Evolutionary conservation across 164 flowering plant genomes (phyloP), one percentile per base, ranked within the genome.

Genomic region (Vitis riparia): DNA sequence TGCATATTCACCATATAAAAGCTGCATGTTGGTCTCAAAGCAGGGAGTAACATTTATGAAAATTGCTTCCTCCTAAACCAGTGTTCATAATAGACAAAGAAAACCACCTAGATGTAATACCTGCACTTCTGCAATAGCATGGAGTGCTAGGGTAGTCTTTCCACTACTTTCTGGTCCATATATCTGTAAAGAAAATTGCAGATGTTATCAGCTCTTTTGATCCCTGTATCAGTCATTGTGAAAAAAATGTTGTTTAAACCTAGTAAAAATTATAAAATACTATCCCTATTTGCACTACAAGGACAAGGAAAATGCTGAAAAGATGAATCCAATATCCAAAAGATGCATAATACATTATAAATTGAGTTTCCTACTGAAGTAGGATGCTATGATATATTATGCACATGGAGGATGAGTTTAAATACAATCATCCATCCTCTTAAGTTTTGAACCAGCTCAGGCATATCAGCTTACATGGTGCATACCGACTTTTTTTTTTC

Each of bases 91-190:
- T 30, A 51, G 19, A 62, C 44, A 59, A 51, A 50, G 23, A 27
- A 44, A 65, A 4, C 61, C 30, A 59, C 55, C 37, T 9, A 37
- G 50, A 55, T 5, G 44, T 17, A 55, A 30, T 57, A 95, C 99
- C 99, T 95, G 99, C 58, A 95, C 96, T 90, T 93, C 99, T 27
- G 99, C 99, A 71, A 95, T 93, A 55, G 98, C 99, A 82, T 95
- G 99, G 60, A 95, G 92, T 67, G 99, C 99, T 53, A 95, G 76
- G 49, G 98, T 93, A 59, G 99, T 95, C 80, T 93, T 95, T 51
- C 99, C 99, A 83, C 99, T 95, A 76, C 99, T 95, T 83, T 95
- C 99, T 62, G 98, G 99, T 63, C 99, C 99, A 85, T 59, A 95
- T 77, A 95, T 85, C 99, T 95, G 87, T 65, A 71, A 76, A 67